Evolutionary conservation across 2,329 filamentous ascomycete genomes (phyloP).

Genomic region (Venturia aucupariae): DNA sequence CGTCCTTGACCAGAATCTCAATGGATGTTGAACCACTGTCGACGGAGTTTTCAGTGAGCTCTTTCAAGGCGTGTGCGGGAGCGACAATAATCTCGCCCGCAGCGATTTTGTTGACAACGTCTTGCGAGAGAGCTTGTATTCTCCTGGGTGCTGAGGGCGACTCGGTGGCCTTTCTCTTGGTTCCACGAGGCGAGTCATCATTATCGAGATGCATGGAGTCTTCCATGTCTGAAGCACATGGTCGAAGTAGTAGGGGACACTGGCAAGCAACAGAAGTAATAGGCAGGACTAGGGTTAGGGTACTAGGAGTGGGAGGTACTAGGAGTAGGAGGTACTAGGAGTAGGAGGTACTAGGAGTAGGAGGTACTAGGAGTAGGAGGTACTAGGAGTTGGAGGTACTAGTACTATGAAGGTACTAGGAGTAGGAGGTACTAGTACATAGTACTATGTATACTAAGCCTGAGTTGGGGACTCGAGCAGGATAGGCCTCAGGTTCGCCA

Average conservation of each 20-base stretch:
- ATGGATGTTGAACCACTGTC: conserved; percentile 91
- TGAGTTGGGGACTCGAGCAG: too few species aligned
- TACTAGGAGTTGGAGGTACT: too few species aligned
- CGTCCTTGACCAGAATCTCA: conserved; percentile 89
- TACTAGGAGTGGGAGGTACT: too few species aligned
- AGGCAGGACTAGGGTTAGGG: too few species aligned
- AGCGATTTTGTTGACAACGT: conserved; percentile 97
- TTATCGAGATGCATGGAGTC: conserved; percentile 6
- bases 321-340: too few species aligned
- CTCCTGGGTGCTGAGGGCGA: conserved; percentile 30
- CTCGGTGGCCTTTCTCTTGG: conserved; percentile 43
- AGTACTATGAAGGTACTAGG: too few species aligned
- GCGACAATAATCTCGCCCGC: conserved; percentile 98
- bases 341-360: too few species aligned
- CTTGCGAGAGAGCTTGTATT: conserved; percentile 72
- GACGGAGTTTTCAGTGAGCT: conserved; percentile 92
- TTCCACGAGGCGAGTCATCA: conserved; percentile 25
- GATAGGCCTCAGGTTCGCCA: too few species aligned
- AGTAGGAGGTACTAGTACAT: neutral
- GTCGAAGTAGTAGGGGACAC: too few species aligned
- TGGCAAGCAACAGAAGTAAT: too few species aligned
- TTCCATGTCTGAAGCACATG: neutral
- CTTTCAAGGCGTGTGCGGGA: conserved; percentile 90
- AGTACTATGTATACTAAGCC: neutral
- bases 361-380: too few species aligned